Evolutionary conservation across 306 rosid genomes (phyloP), one percentile per base, ranked within the genome.

Genomic region (Cercis canadensis): DNA sequence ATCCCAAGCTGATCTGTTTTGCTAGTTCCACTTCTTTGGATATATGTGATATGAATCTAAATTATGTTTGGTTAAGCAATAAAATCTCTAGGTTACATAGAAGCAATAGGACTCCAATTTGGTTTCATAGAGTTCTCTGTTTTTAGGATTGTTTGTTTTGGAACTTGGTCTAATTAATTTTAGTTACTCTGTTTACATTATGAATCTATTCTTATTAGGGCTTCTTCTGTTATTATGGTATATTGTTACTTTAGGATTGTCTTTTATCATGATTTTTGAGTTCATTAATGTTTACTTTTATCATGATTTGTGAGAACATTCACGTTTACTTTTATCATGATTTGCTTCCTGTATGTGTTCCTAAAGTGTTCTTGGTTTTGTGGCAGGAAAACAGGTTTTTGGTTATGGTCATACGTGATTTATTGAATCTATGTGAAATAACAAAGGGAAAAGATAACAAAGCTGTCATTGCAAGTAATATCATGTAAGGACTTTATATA

Each of bases 341-440:
- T 24, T 24, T 24, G 29, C 29, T 24, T 24, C 29, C 29, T 24
- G 29, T 24, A 24, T 24, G 29, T 3, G 3, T 24, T 24, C 29
- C 29, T 24, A 24, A 24, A 24, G 29, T 24, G 29, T 24, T 24
- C 1, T 24, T 51, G 49, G 11, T 45, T 63, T 31, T 72, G 45
- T 71, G 72, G 57, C 95, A 95, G 99, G 99, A 95, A 84, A 95
- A 89, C 84, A 87, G 97, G 62, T 95, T 91, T 84, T 95, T 95
- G 92, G 99, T 95, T 69, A 91, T 95, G 99, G 99, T 91, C 78
- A 95, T 95, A 74, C 97, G 99, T 11, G 96, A 95, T 83, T 87
- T 95, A 34, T 78, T 95, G 69, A 95, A 95, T 77, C 82, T 91
- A 40, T 95, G 99, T 74, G 97, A 95, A 82, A 89, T 95, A 80